Conservation (phyloP, 2,329 filamentous ascomycete species). For the Colletotrichum caudatum region DNA sequence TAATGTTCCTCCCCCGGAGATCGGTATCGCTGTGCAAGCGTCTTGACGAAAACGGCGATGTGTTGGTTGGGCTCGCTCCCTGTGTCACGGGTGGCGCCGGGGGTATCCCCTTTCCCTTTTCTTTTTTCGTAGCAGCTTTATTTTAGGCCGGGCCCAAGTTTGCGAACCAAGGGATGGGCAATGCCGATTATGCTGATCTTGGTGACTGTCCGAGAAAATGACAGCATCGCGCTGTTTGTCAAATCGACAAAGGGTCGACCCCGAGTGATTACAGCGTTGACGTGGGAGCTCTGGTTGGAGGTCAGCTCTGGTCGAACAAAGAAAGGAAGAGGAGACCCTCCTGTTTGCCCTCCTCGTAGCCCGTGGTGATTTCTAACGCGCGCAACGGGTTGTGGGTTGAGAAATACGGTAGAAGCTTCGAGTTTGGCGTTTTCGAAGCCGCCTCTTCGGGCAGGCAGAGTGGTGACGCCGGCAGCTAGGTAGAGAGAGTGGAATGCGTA, state of each 20-base stretch:
- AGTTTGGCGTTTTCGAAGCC: constrained; percentile 18
- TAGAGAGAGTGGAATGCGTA: background rate
- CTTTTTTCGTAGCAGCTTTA: constrained; percentile 5
- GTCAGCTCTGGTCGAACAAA: constrained; percentile 17
- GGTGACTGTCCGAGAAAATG: background rate
- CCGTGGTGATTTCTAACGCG: background rate
- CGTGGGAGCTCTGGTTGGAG: constrained; percentile 12
- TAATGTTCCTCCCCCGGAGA: constrained; percentile 4
- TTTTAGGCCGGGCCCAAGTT: background rate
- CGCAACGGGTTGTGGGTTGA: background rate
- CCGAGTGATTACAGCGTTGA: background rate
- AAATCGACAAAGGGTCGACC: constrained; percentile 2
- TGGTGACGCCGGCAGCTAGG: background rate
- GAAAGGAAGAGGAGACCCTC: constrained; percentile 7
- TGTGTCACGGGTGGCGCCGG: background rate
- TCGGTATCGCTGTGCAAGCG: background rate
- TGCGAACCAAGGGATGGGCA: background rate
- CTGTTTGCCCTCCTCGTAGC: background rate
- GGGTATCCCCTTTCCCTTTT: background rate
- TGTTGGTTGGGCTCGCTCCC: background rate
- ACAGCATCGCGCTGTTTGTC: background rate
- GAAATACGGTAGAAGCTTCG: background rate
- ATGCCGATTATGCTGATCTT: background rate
- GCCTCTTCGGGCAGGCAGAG: background rate
- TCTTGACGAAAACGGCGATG: constrained; percentile 21